These are phyloP conservation scores for Peronospora farinosa DNA, from an alignment of 352 stramenopile genomes.

Conservation along the genomic window DNA sequence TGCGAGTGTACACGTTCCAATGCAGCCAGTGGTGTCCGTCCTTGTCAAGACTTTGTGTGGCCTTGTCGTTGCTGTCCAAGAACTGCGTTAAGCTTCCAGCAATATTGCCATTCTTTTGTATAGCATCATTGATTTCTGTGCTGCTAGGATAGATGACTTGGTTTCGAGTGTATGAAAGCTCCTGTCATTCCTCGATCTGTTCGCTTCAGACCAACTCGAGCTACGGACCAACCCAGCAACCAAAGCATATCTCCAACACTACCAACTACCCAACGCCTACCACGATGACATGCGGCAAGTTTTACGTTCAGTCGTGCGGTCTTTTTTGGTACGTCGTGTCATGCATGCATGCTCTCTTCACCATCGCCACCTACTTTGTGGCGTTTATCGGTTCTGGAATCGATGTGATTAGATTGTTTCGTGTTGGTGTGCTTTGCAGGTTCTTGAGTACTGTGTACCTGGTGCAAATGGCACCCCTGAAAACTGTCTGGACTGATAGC, in stretches of 20 bases:
- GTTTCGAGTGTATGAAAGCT: too few relatives aligned
- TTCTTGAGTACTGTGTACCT: slow-evolving; percentile 17
- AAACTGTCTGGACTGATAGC: not conserved
- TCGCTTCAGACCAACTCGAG: slow-evolving; percentile 3
- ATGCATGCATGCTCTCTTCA: not conserved
- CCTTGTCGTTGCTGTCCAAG: not conserved
- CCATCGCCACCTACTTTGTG: not conserved
- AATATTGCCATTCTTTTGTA: not conserved
- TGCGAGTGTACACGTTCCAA: not conserved
- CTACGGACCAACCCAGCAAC: not conserved
- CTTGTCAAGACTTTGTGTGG: not conserved
- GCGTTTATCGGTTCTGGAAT: not conserved
- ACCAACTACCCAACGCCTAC: not conserved
- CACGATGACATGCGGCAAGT: slow-evolving; percentile 19
- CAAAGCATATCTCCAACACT: not conserved
- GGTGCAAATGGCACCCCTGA: not conserved
- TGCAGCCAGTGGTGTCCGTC: not conserved
- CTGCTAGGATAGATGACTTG: too few relatives aligned
- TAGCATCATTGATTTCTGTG: too few relatives aligned
- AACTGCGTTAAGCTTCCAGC: not conserved
- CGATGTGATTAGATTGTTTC: not conserved
- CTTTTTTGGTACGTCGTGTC: slow-evolving; percentile 6
- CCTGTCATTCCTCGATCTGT: slow-evolving; percentile 15
- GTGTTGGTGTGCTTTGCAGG: not conserved
- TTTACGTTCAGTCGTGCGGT: slow-evolving; percentile 13